A percentile compares a stretch with the other conserved stretches of the same genome.
phyloP scores from a whole-genome alignment of 2,329 filamentous ascomycete genomes.

The Apiospora phragmitis region DNA sequence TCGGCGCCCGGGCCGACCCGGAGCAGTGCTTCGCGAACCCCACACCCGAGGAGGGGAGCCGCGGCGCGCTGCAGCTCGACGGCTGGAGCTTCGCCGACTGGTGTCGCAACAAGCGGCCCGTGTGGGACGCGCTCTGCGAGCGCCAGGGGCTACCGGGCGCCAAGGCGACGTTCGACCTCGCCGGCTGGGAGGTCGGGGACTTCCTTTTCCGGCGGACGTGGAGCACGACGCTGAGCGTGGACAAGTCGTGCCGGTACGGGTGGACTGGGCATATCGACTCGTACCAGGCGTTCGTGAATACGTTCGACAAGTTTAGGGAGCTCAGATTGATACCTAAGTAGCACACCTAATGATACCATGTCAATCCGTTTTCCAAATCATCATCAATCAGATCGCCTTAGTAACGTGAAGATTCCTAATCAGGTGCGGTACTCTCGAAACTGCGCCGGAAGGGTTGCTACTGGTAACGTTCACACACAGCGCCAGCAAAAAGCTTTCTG shows the following conservation, averaged over 20 bases:
- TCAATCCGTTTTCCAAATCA: no score
- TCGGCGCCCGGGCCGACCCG: slow-evolving; percentile 28
- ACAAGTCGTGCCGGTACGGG: slow-evolving; percentile 43
- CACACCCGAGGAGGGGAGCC: slow-evolving; percentile 29
- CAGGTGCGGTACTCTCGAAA: no score
- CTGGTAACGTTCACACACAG: no score
- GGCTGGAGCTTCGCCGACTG: slow-evolving; percentile 31
- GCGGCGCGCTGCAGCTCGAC: slow-evolving; percentile 27
- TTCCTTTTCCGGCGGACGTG: slow-evolving; percentile 44
- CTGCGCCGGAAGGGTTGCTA: no score
- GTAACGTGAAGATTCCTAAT: no score
- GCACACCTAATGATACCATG: no score
- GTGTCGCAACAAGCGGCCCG: slow-evolving; percentile 25
- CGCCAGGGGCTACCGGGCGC: slow-evolving; percentile 32
- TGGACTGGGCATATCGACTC: slow-evolving; percentile 41
- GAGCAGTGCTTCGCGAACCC: slow-evolving; percentile 24
- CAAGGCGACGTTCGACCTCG: slow-evolving; percentile 38
- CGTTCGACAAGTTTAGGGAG: slow-evolving; percentile 15
- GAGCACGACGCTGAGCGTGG: slow-evolving; percentile 41
- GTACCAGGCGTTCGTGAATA: slow-evolving; percentile 28
- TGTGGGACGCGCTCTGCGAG: slow-evolving; percentile 41
- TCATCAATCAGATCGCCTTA: no score
- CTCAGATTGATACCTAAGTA: background rate
- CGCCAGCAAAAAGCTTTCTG: no score
- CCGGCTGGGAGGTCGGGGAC: slow-evolving; percentile 43